Base-by-base conservation (phyloP, 495 filamentous ascomycete genomes). In the Hyaloscypha variabilis region DNA sequence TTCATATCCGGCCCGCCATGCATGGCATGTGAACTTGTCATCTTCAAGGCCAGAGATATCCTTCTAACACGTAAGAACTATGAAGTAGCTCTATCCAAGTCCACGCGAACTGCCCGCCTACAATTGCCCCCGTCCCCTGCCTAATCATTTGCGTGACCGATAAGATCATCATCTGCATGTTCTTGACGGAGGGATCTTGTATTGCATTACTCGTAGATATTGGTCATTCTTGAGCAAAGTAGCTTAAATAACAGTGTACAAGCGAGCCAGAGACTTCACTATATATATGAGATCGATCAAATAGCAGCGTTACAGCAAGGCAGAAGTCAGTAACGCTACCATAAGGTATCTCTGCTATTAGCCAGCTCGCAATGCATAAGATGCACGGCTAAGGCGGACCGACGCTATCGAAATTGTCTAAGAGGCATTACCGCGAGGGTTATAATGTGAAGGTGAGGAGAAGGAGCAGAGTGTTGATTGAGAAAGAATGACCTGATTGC, bases 291-390 rank as follows among this genome's bases (percentile, higher is more conserved):
- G n/a, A n/a, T n/a, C n/a, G n/a, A n/a, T n/a, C n/a, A n/a, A n/a
- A n/a, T n/a, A n/a, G n/a, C n/a, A n/a, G n/a, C n/a, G n/a, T n/a
- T n/a, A n/a, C n/a, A n/a, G n/a, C n/a, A n/a, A n/a, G n/a, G 19
- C 39, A 46, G 39, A 46, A 46, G 39, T 46, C 39, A 46, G 39
- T 46, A 8, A 46, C 39, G 39, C 19, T 19, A 19, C 8, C 39
- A 46, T 46, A 46, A 46, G 39, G 39, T 46, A 46, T 46, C 19
- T 46, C 39, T 46, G 39, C 39, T 46, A 46, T 46, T 46, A 46
- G 39, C 39, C 39, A 46, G 39, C 39, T 46, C 39, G 39, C 39
- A 46, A 46, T 46, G 39, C 39, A 46, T 46, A 46, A 19, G 39
- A 46, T 46, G 39, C 39, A 46, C 39, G 8, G 39, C 39, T 19